Percentiles rank a stretch among this genome's conserved stretches.
Evolutionary conservation across 1,284 basidiomycete genomes (phyloP).

Genomic region (Apiotrichum laibachii): DNA sequence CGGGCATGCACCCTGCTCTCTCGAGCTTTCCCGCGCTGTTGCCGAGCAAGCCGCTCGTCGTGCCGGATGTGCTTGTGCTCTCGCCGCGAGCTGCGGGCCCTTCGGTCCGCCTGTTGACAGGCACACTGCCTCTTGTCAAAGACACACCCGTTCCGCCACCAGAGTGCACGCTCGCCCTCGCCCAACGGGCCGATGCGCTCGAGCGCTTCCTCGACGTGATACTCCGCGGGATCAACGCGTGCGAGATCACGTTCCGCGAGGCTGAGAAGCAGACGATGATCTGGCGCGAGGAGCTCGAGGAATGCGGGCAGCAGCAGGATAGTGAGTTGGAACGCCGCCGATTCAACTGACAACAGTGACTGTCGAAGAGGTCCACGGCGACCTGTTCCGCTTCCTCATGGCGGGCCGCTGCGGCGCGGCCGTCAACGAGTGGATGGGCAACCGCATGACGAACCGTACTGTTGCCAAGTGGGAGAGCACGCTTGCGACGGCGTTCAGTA

Average conservation of each 20-base stretch:
- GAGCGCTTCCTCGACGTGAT: constrained; percentile 28
- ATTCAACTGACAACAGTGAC: constrained; percentile 23
- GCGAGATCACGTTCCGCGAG: constrained; percentile 33
- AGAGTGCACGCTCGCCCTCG: constrained; percentile 20
- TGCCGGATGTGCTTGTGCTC: constrained; percentile 31
- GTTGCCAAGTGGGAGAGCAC: constrained; percentile 45
- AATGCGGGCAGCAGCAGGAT: constrained; percentile 42
- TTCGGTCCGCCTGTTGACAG: constrained; percentile 27
- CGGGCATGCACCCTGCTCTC: constrained; percentile 26
- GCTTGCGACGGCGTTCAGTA: constrained; percentile 29
- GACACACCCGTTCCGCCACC: neutral
- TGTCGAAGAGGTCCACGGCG: constrained; percentile 37
- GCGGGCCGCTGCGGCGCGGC: constrained; percentile 38
- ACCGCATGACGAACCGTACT: constrained; percentile 40
- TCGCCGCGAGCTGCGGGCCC: neutral
- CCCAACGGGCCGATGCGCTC: constrained; percentile 31
- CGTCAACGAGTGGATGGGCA: constrained; percentile 46
- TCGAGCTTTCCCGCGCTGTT: constrained; percentile 34
- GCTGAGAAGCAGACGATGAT: constrained; percentile 45
- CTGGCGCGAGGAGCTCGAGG: constrained; percentile 46
- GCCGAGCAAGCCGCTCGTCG: constrained; percentile 17
- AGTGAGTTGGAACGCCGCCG: constrained; percentile 23
- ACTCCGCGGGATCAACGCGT: constrained; percentile 36
- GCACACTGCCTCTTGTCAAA: constrained; percentile 25
- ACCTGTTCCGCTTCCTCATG: constrained; percentile 45